Evolutionary conservation across 2,329 filamentous ascomycete species (phyloP).

Genomic region (Fusarium siculi): DNA sequence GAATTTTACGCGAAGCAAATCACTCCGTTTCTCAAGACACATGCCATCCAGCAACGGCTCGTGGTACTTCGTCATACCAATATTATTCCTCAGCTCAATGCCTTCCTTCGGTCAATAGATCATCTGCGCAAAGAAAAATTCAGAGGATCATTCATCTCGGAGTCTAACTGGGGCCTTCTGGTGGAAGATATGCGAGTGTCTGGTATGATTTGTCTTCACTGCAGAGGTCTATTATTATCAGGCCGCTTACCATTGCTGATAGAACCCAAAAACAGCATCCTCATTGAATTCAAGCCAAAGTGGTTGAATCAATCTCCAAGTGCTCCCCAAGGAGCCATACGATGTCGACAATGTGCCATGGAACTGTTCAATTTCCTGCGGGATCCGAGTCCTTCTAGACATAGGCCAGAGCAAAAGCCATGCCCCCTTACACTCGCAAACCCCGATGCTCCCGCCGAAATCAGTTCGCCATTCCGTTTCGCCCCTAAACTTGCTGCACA

Average conservation of each 20-base stretch:
- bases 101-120: slow-evolving; percentile 62
- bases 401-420: slow-evolving; percentile 57
- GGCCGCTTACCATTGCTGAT: slow-evolving; percentile 4
- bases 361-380: slow-evolving; percentile 51
- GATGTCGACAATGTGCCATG: slow-evolving; percentile 80
- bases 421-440: slow-evolving; percentile 75
- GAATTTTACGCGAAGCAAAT: slow-evolving; percentile 50
- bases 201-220: slow-evolving; percentile 36
- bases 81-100: slow-evolving; percentile 61
- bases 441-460: slow-evolving; percentile 56
- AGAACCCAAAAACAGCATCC: slow-evolving; percentile 47
- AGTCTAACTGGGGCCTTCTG: slow-evolving; percentile 73
- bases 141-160: slow-evolving; percentile 60
- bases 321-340: slow-evolving; percentile 69
- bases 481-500: slow-evolving; percentile 46
- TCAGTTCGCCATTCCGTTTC: slow-evolving; percentile 56
- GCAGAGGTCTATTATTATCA: background rate
- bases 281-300: slow-evolving; percentile 85
- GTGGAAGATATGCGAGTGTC: slow-evolving; percentile 75
- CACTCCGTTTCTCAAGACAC: slow-evolving; percentile 48
- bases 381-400: slow-evolving; percentile 48
- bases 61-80: slow-evolving; percentile 50
- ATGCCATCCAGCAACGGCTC: slow-evolving; percentile 53
- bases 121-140: slow-evolving; percentile 57
- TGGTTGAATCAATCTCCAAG: slow-evolving; percentile 82